These are phyloP conservation scores for Chaetomium cochliodes DNA, from an alignment of 495 filamentous ascomycete genomes.

Conservation along the genomic window DNA sequence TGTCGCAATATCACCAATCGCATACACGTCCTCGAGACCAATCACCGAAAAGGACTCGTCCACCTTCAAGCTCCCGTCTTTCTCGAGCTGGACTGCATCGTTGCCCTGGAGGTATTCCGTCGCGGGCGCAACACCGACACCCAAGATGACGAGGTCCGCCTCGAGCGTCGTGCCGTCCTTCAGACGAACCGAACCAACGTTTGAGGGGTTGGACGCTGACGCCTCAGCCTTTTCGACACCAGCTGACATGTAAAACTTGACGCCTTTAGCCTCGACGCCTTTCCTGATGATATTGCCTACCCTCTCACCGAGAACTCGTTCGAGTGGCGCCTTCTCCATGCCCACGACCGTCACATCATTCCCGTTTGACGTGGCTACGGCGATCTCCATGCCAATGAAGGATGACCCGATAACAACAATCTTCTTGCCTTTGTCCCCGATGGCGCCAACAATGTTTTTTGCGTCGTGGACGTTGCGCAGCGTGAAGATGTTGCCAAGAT, in stretches of 20 bases:
- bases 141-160: conserved; percentile 87
- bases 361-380: conserved; percentile 68
- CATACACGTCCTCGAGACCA: conserved; percentile 77
- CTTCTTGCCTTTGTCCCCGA: conserved; percentile 85
- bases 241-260: conserved; percentile 81
- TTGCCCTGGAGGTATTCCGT: conserved; percentile 83
- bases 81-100: conserved; percentile 61
- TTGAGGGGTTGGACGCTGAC: conserved; percentile 58
- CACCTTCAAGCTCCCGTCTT: conserved; percentile 77
- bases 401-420: conserved; percentile 86
- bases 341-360: conserved; percentile 89
- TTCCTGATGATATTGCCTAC: conserved; percentile 78
- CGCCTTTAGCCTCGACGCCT: conserved; percentile 76
- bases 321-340: conserved; percentile 82
- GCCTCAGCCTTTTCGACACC: conserved; percentile 77
- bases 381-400: conserved; percentile 96
- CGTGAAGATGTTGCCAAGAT: conserved; percentile 80
- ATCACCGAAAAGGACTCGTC: conserved; percentile 74
- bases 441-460: conserved; percentile 69
- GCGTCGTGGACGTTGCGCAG: conserved; percentile 73
- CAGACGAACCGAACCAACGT: conserved; percentile 78
- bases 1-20: conserved; percentile 93
- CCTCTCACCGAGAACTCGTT: conserved; percentile 79
- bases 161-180: conserved; percentile 81
- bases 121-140: conserved; percentile 82